A percentile compares a stretch with the other conserved stretches of the same genome.
Conservation (phyloP, 257 asterid genomes). For the Datura wrightii region DNA sequence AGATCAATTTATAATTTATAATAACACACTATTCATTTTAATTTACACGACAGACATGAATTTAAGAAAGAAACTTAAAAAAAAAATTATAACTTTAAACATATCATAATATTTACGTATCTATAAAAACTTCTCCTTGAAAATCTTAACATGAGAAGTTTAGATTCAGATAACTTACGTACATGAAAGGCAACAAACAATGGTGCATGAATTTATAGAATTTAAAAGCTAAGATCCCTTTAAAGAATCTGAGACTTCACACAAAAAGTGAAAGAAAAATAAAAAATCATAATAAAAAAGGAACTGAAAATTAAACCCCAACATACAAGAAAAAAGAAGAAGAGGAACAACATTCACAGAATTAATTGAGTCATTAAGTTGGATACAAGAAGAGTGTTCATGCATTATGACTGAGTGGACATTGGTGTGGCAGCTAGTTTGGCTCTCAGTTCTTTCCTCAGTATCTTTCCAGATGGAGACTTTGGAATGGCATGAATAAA, state of each 20-base stretch:
- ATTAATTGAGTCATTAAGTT: not conserved
- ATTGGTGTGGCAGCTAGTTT: slow-evolving; percentile 48
- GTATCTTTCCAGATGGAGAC: slow-evolving; percentile 84
- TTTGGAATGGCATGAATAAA: slow-evolving; percentile 78
- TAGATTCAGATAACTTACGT: too few relatives aligned
- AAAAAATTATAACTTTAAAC: too few relatives aligned
- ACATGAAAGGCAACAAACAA: not conserved
- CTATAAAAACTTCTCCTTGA: too few relatives aligned
- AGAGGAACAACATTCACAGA: not conserved
- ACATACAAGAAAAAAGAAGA: too few relatives aligned
- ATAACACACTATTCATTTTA: too few relatives aligned
- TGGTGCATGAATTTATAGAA: not conserved
- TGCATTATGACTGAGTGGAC: not conserved
- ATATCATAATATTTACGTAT: too few relatives aligned
- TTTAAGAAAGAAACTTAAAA: too few relatives aligned
- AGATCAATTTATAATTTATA: too few relatives aligned
- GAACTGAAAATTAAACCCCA: not conserved
- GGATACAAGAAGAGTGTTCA: not conserved
- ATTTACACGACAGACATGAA: too few relatives aligned
- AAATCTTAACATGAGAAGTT: too few relatives aligned
- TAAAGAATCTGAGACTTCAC: not conserved
- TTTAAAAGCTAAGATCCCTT: not conserved
- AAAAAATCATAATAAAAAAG: too few relatives aligned
- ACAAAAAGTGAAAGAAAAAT: not conserved
- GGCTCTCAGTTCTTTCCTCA: slow-evolving; percentile 83